phyloP scores from a whole-genome alignment of 2,329 filamentous ascomycete species.

The Cordyceps pruinosa region DNA sequence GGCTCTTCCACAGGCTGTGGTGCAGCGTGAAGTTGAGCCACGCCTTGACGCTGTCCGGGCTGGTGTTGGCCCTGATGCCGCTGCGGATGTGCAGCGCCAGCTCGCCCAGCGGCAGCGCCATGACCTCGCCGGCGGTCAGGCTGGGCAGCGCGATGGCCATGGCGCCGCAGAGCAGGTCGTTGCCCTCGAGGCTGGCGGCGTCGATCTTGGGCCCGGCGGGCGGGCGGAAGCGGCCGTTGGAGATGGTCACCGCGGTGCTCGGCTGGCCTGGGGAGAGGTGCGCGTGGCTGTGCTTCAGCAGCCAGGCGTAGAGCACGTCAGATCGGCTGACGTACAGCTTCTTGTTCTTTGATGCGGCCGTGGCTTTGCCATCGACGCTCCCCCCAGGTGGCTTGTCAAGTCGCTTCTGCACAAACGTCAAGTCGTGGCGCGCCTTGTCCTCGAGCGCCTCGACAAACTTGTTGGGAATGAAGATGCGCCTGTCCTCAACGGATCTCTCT shows the following conservation, averaged over 20 bases:
- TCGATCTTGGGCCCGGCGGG: not conserved
- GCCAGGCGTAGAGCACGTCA: conserved; percentile 3
- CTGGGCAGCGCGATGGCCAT: not conserved
- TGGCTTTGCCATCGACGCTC: no score
- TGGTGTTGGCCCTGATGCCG: not conserved
- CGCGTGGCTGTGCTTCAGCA: conserved; percentile 5
- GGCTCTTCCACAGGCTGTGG: not conserved
- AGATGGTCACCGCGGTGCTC: not conserved
- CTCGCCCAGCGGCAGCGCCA: not conserved
- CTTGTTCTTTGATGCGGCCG: not conserved
- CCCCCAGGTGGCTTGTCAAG: not conserved
- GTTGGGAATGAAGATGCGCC: not conserved
- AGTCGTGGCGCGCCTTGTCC: not conserved
- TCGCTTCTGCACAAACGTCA: not conserved
- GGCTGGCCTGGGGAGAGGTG: not conserved
- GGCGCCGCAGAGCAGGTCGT: not conserved
- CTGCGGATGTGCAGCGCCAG: not conserved
- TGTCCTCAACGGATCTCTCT: not conserved
- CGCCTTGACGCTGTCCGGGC: not conserved
- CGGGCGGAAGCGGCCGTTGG: conserved; percentile 1
- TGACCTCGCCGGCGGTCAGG: not conserved
- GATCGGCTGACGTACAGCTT: not conserved
- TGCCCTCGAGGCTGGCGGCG: not conserved
- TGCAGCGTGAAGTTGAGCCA: not conserved
- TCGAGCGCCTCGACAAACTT: not conserved